phyloP scores from a whole-genome alignment of 352 stramenopile genomes.

The Phytophthora kernoviae region DNA sequence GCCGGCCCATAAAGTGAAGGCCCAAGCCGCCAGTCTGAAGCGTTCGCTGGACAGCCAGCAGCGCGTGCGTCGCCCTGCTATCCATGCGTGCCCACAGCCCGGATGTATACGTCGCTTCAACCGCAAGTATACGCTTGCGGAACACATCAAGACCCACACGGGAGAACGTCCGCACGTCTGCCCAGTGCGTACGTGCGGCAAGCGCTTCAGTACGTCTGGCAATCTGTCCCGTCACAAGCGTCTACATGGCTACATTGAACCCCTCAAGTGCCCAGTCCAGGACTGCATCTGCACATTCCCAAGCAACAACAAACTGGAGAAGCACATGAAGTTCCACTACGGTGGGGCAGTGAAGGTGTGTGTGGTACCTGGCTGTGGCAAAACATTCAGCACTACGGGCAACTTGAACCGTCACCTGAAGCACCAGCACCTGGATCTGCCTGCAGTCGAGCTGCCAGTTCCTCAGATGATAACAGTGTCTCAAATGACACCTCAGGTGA shows the following conservation, averaged over 20 bases:
- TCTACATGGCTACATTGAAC: conserved; percentile 37
- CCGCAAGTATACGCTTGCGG: conserved; percentile 41
- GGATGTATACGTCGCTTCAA: conserved; percentile 27
- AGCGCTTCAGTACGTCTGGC: conserved; percentile 50
- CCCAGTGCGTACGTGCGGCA: conserved; percentile 30
- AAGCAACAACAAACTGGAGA: conserved; percentile 30
- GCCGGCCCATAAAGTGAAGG: conserved; percentile 2
- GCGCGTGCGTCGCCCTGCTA: conserved; percentile 8
- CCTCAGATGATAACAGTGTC: neutral
- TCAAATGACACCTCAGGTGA: conserved; percentile 7
- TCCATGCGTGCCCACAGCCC: conserved; percentile 34
- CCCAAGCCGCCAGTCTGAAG: conserved; percentile 11
- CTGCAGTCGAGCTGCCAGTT: neutral
- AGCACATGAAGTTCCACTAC: conserved; percentile 44
- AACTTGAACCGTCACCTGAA: conserved; percentile 50
- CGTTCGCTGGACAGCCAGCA: conserved; percentile 3
- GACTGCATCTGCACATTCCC: conserved; percentile 26
- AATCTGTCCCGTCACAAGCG: conserved; percentile 49
- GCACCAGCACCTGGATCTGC: conserved; percentile 20
- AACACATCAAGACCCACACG: conserved; percentile 47
- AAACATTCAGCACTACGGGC: conserved; percentile 58
- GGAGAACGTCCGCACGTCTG: conserved; percentile 39
- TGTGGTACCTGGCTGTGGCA: conserved; percentile 37
- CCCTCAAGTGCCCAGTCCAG: conserved; percentile 21
- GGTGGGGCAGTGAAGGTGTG: conserved; percentile 40